Conservation (phyloP, 140 eudicot genomes). For the Oenanthe javanica region DNA sequence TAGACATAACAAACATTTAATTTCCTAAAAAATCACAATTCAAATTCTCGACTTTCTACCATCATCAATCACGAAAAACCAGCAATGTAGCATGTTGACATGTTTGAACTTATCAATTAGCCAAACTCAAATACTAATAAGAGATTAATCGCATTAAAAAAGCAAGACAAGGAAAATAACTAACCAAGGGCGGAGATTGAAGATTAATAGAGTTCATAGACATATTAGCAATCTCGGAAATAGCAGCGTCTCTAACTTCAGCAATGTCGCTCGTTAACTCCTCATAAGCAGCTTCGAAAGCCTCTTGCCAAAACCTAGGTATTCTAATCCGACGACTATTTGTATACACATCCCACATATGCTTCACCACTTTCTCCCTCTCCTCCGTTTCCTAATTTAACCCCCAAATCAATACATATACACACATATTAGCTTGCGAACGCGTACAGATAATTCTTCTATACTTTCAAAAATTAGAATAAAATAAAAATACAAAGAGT, state of each 20-base stretch:
- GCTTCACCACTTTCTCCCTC: slow-evolving; percentile 87
- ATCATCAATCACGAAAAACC: not conserved
- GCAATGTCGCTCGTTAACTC: slow-evolving; percentile 67
- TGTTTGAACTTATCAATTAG: not conserved
- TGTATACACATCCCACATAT: slow-evolving; percentile 94
- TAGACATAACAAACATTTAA: not conserved
- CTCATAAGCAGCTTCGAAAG: slow-evolving; percentile 93
- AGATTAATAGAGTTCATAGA: slow-evolving; percentile 47
- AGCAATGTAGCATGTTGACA: not conserved
- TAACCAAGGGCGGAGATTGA: slow-evolving; percentile 60
- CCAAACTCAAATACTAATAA: not conserved
- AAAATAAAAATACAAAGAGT: too few relatives aligned
- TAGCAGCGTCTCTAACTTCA: slow-evolving; percentile 60
- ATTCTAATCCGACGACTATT: slow-evolving; percentile 64
- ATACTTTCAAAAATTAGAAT: not conserved
- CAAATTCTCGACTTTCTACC: not conserved
- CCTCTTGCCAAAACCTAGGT: slow-evolving; percentile 87
- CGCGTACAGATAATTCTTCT: not conserved
- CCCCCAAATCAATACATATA: not conserved
- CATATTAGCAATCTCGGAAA: slow-evolving; percentile 91
- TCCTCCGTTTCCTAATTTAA: slow-evolving; percentile 82
- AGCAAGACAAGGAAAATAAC: slow-evolving; percentile 8
- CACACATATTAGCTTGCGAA: not conserved
- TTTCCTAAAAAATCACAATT: not conserved
- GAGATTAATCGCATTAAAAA: not conserved